Base-by-base conservation (phyloP, 176 grass and related monocot species). In the Oryza glumipatula region DNA sequence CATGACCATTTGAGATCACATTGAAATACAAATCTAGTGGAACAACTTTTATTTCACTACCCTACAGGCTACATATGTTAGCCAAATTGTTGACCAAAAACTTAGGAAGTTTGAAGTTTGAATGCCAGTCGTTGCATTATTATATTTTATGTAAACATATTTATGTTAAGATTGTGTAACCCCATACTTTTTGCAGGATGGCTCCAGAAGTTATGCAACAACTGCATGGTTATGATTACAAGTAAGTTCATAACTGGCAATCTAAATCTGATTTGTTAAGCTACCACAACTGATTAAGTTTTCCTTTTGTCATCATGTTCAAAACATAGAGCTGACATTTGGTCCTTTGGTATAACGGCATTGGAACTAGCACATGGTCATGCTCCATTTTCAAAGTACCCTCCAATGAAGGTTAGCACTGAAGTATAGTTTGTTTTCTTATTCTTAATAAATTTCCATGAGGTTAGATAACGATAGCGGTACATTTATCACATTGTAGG, bases 121-220 rank as follows among this genome's bases (percentile, higher is more conserved):
- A 72, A 33, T 73, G 17, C 48, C 47, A 61, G 69, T 68, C 13
- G 4, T 79, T 81, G 80, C 23, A 78, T 82, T 76, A 60, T 14
- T 45, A 35, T 64, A 17, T 70, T 47, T 79, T 78, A n/a, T 71
- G 65, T 60, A n/a, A 36, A 84, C 70, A 65, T 79, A 79, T n/a
- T 30, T 72, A 65, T 87, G 48, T 33, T 78, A 80, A 47, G 66
- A 77, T 76, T 86, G 68, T 68, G 47, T 89, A 67, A 83, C 67
- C 68, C 30, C 44, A 67, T 87, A 28, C 9, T 65, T 80, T 65
- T 84, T 77, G 66, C 85, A 98, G 95, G 95, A 99, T 99, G 96
- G 96, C 96, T 85, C 96, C 96, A 72, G 96, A 99, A 92, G 96
- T 99, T 73, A 99, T 99, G 96, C 96, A 99, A 77, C 96, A 99